Conservation (phyloP, 495 filamentous ascomycete species). For the Barbatosphaeria neglecta region DNA sequence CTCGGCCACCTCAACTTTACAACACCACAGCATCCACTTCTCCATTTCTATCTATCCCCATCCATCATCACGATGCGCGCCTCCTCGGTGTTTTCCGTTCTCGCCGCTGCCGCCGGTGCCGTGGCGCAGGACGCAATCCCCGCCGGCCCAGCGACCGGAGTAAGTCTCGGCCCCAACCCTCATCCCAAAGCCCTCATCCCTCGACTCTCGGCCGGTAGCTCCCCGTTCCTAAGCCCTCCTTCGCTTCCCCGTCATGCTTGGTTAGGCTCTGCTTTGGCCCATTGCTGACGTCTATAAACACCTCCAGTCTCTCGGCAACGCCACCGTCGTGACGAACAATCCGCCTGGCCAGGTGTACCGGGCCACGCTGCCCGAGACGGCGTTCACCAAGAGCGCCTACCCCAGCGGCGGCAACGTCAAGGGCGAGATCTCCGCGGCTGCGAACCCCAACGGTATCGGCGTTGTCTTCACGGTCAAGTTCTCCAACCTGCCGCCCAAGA, state of each 20-base stretch:
- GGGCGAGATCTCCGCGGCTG: slow-evolving; percentile 48
- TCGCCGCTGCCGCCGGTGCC: slow-evolving; percentile 10
- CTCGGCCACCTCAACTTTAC: too few species aligned
- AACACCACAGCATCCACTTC: background rate
- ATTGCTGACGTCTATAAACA: background rate
- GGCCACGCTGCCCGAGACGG: slow-evolving; percentile 44
- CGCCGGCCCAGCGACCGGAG: background rate
- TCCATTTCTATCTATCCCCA: background rate
- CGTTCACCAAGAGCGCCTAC: slow-evolving; percentile 32
- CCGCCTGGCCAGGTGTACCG: slow-evolving; percentile 45
- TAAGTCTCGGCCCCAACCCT: too few species aligned
- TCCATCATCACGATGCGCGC: slow-evolving; percentile 11
- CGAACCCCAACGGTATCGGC: slow-evolving; percentile 47
- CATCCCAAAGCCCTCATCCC: too few species aligned
- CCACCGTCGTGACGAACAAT: slow-evolving; percentile 49
- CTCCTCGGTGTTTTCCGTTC: slow-evolving; percentile 8
- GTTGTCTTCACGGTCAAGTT: slow-evolving; percentile 50
- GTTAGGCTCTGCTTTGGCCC: too few species aligned
- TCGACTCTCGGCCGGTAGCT: background rate
- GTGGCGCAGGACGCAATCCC: background rate
- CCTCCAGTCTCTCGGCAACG: slow-evolving; percentile 36
- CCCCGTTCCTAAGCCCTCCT: slow-evolving; percentile 7
- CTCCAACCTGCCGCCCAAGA: slow-evolving; percentile 52
- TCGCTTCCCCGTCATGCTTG: too few species aligned
- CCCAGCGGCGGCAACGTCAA: slow-evolving; percentile 44